phyloP scores from a whole-genome alignment of 805 yeast genomes.

The Wickerhamia fluorescens region DNA sequence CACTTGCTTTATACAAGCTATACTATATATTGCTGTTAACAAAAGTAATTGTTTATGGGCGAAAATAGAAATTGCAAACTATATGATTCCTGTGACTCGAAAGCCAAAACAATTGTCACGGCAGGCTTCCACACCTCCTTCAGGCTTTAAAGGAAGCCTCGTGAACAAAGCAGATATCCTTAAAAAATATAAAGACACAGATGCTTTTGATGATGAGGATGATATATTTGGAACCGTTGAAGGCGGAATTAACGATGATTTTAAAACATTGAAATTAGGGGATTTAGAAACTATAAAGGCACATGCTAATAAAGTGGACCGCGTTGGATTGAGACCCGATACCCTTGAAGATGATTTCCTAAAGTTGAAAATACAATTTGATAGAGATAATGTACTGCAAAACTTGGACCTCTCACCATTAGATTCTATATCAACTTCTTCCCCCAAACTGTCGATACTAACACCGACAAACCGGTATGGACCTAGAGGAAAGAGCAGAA shows the following conservation, averaged over 20 bases:
- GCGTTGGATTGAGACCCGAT: too few relatives aligned
- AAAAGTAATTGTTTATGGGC: too few relatives aligned
- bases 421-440: slow-evolving; percentile 19
- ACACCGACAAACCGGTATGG: slow-evolving; percentile 2
- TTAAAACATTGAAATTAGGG: slow-evolving; percentile 16
- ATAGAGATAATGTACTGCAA: too few relatives aligned
- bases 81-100: slow-evolving; percentile 5
- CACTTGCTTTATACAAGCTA: slow-evolving; percentile 1
- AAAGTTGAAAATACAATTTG: too few relatives aligned
- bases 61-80: too few relatives aligned
- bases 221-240: slow-evolving; percentile 21
- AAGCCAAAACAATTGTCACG: slow-evolving; percentile 7
- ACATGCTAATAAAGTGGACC: not conserved
- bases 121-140: slow-evolving; percentile 6
- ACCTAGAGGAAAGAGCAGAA: too few relatives aligned
- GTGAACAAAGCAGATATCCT: slow-evolving; percentile 14
- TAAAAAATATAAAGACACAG: slow-evolving; percentile 13
- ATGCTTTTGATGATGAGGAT: slow-evolving; percentile 13
- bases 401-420: slow-evolving; percentile 10
- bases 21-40: slow-evolving; percentile 2
- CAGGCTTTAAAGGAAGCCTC: slow-evolving; percentile 3
- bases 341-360: slow-evolving; percentile 5
- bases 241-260: slow-evolving; percentile 16
- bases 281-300: slow-evolving; percentile 7
- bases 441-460: slow-evolving; percentile 13